Base-by-base conservation (phyloP, 176 grass and related monocot species). In the Avena eriantha region DNA sequence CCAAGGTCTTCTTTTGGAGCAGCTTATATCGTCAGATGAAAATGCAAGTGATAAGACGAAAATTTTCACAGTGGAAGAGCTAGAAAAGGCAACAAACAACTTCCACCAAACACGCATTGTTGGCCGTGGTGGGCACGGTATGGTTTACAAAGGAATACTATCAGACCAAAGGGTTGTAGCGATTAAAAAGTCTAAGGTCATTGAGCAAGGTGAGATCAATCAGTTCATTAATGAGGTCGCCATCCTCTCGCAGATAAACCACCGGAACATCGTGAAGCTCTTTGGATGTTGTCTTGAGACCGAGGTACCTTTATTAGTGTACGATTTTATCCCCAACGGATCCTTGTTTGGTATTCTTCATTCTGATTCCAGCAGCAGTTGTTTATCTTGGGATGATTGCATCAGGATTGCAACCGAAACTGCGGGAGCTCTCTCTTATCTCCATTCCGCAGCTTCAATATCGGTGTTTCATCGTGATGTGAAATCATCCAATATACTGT, bases 221-320 rank as follows among this genome's bases (percentile, higher is more conserved):
- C 66, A 69, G 9, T 69, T 69, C 66, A 69, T 69, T 33, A 69
- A 69, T 21, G 66, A 69, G 34, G 66, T 69, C 0, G 66, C 34
- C 0, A 69, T 69, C 7, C 66, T 69, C 66, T 69, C 66, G 0
- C 66, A 69, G 3, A 69, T 69, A 69, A 69, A 69, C 66, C 66
- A 69, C 34, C 7, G 66, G 10, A 69, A 69, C 33, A 69, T 69
- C 1, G 66, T 69, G 4, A 39, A 69, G 34, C 33, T 69, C 1
- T 69, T 69, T 4, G 66, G 66, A 11, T 69, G 34, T 69, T 69
- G 66, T 69, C 66, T 69, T 21, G 66, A 69, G 7, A 69, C 66
- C 0, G 66, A 69, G 66, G 66, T 69, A 21, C 66, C 66, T 18
- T 1, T 69, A 0, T 69, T 69, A 69, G 66, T 21, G 34, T 69